Percentiles rank a stretch among this genome's conserved stretches.
Evolutionary conservation across 108 stramenopile species (phyloP).

Genomic region (Tribonema minus): DNA sequence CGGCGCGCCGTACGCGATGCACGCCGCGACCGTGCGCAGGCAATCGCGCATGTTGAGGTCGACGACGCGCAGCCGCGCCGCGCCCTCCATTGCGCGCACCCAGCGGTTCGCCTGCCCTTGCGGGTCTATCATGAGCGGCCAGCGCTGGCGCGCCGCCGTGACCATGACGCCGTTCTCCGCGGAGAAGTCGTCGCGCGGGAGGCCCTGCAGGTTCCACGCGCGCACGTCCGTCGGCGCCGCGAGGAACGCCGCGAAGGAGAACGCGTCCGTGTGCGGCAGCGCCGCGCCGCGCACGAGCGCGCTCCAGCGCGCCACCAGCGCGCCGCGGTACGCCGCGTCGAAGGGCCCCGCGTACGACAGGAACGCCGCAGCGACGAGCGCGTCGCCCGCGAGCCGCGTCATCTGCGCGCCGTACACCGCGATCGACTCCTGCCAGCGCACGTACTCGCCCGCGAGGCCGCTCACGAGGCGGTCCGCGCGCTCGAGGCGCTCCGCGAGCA

Average conservation of each 20-base stretch:
- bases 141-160: conserved; percentile 59
- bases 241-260: conserved; percentile 59
- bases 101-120: conserved; percentile 65
- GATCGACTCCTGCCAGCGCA: conserved; percentile 59
- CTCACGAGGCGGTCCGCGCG: conserved; percentile 62
- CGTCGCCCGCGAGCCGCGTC: conserved; percentile 53
- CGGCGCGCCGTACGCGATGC: conserved; percentile 58
- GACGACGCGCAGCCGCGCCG: conserved; percentile 40
- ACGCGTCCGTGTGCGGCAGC: conserved; percentile 53
- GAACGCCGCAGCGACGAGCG: conserved; percentile 61
- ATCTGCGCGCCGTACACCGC: conserved; percentile 43
- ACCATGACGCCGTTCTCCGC: conserved; percentile 69
- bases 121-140: conserved; percentile 71
- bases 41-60: conserved; percentile 66
- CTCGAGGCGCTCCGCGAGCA: conserved; percentile 55
- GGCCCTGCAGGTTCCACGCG: conserved; percentile 64
- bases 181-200: conserved; percentile 62
- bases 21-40: conserved; percentile 56
- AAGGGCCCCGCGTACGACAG: conserved; percentile 67
- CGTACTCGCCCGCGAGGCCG: conserved; percentile 63
- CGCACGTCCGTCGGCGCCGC: conserved; percentile 65
- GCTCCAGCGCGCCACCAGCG: conserved; percentile 51
- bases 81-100: conserved; percentile 60
- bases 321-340: conserved; percentile 57
- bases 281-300: conserved; percentile 12